phyloP scores from a whole-genome alignment of 2,329 filamentous ascomycete species.

The Aspergillus sp. region DNA sequence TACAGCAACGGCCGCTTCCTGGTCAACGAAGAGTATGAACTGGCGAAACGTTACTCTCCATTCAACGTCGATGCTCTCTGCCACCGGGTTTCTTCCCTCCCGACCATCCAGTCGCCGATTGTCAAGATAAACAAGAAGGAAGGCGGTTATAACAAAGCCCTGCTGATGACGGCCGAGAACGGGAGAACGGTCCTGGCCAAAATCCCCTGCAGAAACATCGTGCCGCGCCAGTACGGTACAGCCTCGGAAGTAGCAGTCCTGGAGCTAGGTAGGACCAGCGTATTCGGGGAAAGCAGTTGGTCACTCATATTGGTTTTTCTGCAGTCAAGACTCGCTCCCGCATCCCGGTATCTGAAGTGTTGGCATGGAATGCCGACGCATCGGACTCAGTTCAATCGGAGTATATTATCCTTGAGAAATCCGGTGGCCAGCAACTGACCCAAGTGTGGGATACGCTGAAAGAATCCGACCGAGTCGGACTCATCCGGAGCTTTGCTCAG shows the following conservation, averaged over 20 bases:
- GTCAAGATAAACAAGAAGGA: slow-evolving; percentile 20
- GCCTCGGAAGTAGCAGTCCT: slow-evolving; percentile 16
- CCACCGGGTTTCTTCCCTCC: slow-evolving; percentile 12
- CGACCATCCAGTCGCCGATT: slow-evolving; percentile 14
- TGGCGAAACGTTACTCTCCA: slow-evolving; percentile 16
- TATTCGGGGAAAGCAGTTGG: neutral
- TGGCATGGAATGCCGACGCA: slow-evolving; percentile 16
- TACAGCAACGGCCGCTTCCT: slow-evolving; percentile 22
- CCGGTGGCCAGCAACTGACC: slow-evolving; percentile 16
- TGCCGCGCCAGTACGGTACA: slow-evolving; percentile 14
- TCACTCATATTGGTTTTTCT: neutral
- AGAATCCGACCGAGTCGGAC: slow-evolving; percentile 10
- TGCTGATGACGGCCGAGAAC: slow-evolving; percentile 15
- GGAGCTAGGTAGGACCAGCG: slow-evolving; percentile 14
- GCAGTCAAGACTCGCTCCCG: slow-evolving; percentile 10
- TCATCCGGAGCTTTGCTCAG: slow-evolving; percentile 19
- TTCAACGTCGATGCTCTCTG: slow-evolving; percentile 23
- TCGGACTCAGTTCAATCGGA: slow-evolving; percentile 23
- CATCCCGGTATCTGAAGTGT: slow-evolving; percentile 18
- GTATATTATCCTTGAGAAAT: slow-evolving; percentile 28
- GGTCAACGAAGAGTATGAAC: slow-evolving; percentile 16
- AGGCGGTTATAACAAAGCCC: slow-evolving; percentile 18
- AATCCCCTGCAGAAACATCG: slow-evolving; percentile 14
- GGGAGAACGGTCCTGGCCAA: slow-evolving; percentile 15
- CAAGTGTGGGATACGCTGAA: slow-evolving; percentile 20